Evolutionary conservation across 208 protist species (phyloP).

Genomic region (Porcisia hertigi): DNA sequence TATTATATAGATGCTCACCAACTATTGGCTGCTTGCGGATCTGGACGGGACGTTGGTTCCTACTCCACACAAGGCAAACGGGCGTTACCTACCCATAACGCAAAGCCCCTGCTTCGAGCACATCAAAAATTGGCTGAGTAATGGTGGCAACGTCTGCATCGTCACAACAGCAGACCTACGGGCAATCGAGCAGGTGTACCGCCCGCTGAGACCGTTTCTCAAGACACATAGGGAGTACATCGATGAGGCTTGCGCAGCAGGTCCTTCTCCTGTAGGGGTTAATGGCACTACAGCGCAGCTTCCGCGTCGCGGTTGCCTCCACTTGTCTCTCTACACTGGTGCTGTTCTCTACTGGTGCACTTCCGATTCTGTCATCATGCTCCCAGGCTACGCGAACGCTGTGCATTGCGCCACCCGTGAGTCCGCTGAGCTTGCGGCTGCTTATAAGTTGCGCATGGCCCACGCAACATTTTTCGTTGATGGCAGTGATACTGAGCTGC

Average conservation of each 20-base stretch:
- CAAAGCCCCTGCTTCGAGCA: slow-evolving; percentile 61
- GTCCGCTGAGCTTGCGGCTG: slow-evolving; percentile 37
- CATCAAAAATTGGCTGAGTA: slow-evolving; percentile 62
- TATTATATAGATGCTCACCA: slow-evolving; percentile 41
- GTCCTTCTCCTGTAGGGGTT: too few relatives aligned
- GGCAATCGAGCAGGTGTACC: slow-evolving; percentile 73
- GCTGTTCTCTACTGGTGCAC: slow-evolving; percentile 81
- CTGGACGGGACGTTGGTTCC: slow-evolving; percentile 84
- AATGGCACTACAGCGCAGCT: neutral
- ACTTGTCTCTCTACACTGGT: slow-evolving; percentile 80
- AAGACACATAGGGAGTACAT: slow-evolving; percentile 21
- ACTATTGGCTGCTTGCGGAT: slow-evolving; percentile 79
- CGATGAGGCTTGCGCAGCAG: slow-evolving; percentile 5
- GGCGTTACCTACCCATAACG: slow-evolving; percentile 64
- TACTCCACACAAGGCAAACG: slow-evolving; percentile 86
- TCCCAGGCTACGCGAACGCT: slow-evolving; percentile 52
- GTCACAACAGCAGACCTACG: slow-evolving; percentile 81
- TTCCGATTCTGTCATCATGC: slow-evolving; percentile 37
- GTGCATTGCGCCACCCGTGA: slow-evolving; percentile 73
- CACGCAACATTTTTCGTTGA: slow-evolving; percentile 26
- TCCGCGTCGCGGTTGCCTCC: slow-evolving; percentile 51
- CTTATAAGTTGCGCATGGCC: slow-evolving; percentile 34
- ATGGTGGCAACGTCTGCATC: slow-evolving; percentile 80
- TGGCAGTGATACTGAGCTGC: slow-evolving; percentile 16
- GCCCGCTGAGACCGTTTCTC: slow-evolving; percentile 49